A percentile compares a stretch with the other conserved stretches of the same genome.
Evolutionary conservation across 1,284 basidiomycete genomes (phyloP).

Genomic region (Ganoderma resinaceum): DNA sequence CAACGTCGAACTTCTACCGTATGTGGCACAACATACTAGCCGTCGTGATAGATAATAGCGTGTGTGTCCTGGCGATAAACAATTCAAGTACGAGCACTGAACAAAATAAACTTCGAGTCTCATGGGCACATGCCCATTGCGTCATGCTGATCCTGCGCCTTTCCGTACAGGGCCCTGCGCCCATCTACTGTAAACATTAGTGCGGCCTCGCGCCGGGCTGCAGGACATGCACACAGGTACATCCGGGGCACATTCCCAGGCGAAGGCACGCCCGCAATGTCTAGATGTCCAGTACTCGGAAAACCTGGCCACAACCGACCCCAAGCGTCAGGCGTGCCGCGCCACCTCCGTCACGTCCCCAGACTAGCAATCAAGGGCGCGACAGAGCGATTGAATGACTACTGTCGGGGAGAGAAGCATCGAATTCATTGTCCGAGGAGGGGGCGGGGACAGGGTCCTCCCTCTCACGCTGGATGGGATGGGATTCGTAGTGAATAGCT

Average conservation of each 20-base stretch:
- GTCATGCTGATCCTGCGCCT: neutral
- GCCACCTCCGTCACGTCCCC: neutral
- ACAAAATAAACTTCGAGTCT: neutral
- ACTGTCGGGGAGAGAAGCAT: neutral
- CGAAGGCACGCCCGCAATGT: neutral
- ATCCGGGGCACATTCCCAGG: neutral
- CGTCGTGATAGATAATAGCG: neutral
- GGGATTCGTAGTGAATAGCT: neutral
- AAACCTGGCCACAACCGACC: neutral
- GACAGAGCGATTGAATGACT: neutral
- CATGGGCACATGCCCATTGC: neutral
- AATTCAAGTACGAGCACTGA: neutral
- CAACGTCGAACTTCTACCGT: neutral
- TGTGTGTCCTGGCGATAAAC: neutral
- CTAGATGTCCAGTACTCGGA: neutral
- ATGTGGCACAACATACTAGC: neutral
- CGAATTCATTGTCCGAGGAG: neutral
- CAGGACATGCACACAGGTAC: neutral
- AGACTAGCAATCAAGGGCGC: neutral
- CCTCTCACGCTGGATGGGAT: neutral
- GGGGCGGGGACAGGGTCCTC: neutral
- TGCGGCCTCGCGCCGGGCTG: neutral
- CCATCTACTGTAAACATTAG: neutral
- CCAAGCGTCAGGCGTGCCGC: neutral
- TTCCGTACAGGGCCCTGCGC: constrained; percentile 1